Percentiles rank a stretch among this genome's conserved stretches.
phyloP scores from a whole-genome alignment of 345 rosid genomes.

The Pistacia atlantica region DNA sequence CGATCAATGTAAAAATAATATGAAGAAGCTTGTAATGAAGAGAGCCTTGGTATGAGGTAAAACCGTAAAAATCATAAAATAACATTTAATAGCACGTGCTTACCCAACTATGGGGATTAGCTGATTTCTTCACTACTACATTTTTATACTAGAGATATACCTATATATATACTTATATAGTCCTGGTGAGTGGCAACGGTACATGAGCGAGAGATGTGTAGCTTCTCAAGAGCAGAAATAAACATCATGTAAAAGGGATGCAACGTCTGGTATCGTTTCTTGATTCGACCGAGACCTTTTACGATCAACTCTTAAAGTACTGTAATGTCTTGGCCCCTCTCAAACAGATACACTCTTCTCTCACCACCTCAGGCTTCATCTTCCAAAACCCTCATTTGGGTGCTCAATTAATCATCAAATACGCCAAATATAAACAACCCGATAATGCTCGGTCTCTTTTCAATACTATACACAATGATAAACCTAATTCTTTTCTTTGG shows the following conservation, averaged over 20 bases:
- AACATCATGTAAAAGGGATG: slow-evolving; percentile 16
- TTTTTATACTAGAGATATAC: too few relatives aligned
- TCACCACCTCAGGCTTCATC: slow-evolving; percentile 31
- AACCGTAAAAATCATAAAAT: not conserved
- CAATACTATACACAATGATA: slow-evolving; percentile 17
- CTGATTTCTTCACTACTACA: too few relatives aligned
- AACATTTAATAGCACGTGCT: not conserved
- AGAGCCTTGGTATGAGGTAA: not conserved
- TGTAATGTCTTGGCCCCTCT: slow-evolving; percentile 32
- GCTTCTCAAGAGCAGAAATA: not conserved
- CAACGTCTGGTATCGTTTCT: slow-evolving; percentile 12
- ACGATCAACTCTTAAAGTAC: slow-evolving; percentile 30
- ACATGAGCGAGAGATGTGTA: too few relatives aligned
- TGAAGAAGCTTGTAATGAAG: not conserved
- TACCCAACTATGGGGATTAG: too few relatives aligned
- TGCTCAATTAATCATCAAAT: slow-evolving; percentile 42
- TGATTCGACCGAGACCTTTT: slow-evolving; percentile 25
- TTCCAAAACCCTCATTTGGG: slow-evolving; percentile 34
- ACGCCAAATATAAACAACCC: slow-evolving; percentile 36
- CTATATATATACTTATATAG: too few relatives aligned
- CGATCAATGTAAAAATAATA: not conserved
- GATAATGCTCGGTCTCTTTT: slow-evolving; percentile 37
- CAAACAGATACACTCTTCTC: slow-evolving; percentile 48
- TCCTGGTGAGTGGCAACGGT: too few relatives aligned
- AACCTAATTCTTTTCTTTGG: slow-evolving; percentile 45